Evolutionary conservation across 192 early-diverging fungal genomes (phyloP).

Genomic region (Powellomyces hirtus): DNA sequence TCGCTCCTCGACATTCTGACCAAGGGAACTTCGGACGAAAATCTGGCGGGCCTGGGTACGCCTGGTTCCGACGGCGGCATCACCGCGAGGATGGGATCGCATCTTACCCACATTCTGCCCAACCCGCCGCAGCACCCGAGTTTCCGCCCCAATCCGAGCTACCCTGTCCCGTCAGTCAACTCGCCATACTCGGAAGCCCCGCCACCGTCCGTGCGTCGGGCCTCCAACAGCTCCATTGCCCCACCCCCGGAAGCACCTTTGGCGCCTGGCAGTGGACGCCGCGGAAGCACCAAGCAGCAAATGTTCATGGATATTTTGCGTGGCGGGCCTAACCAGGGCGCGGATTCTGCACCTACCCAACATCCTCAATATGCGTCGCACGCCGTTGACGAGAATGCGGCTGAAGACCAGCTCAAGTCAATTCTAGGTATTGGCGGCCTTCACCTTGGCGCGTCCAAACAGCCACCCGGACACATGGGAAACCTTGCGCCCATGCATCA

Average conservation of each 20-base stretch:
- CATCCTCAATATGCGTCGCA: neutral
- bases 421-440: slow-evolving; percentile 17
- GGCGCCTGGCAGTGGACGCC: no score
- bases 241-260: no score
- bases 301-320: slow-evolving; percentile 25
- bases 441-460: neutral
- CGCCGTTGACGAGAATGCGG: neutral
- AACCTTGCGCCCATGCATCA: neutral
- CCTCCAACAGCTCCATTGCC: no score
- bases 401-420: slow-evolving; percentile 2
- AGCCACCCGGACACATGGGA: neutral
- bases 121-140: slow-evolving; percentile 11
- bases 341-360: neutral
- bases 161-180: neutral
- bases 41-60: neutral
- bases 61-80: neutral
- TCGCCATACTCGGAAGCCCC: no score
- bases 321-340: neutral
- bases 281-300: slow-evolving; percentile 11
- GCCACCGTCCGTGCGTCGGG: no score
- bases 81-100: no score
- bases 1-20: slow-evolving; percentile 23
- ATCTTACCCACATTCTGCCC: neutral
- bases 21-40: slow-evolving; percentile 4
- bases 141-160: neutral